phyloP scores from a whole-genome alignment of 352 stramenopile species.

The Phytopythium oedochilum region DNA sequence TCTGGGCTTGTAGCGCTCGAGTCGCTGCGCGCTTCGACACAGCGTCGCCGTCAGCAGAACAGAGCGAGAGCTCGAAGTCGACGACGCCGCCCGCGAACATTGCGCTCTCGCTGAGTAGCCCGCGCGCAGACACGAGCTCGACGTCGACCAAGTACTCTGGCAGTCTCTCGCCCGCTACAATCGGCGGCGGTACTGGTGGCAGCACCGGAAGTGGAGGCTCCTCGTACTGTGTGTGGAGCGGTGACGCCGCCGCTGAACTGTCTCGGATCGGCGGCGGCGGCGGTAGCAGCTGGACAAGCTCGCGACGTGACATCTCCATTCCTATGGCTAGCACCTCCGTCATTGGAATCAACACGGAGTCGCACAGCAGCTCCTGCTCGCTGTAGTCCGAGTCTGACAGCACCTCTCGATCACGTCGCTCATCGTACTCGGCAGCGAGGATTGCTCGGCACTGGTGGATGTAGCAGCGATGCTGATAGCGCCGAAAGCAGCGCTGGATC shows the following conservation, averaged over 20 bases:
- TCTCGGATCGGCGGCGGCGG: background rate
- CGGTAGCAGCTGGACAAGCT: background rate
- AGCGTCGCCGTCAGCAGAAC: background rate
- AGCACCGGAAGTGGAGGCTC: background rate
- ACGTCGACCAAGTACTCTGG: background rate
- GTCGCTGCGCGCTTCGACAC: background rate
- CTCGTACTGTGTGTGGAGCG: background rate
- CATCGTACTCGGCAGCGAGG: background rate
- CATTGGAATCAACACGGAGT: slow-evolving; percentile 16
- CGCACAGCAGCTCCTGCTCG: slow-evolving; percentile 20
- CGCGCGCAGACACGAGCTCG: background rate
- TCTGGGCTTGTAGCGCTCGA: background rate
- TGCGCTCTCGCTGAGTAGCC: slow-evolving; percentile 1
- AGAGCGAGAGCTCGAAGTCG: background rate
- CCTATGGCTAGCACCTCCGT: background rate
- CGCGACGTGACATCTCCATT: background rate
- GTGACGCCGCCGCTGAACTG: background rate
- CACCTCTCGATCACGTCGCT: background rate
- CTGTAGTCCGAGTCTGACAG: background rate
- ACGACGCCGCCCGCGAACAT: background rate
- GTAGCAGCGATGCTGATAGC: slow-evolving; percentile 3
- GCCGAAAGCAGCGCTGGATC: background rate
- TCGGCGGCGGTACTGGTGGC: background rate
- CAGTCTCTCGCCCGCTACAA: background rate
- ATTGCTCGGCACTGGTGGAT: background rate